Conservation (phyloP, 257 asterid genomes). For the Scutellaria minor region DNA sequence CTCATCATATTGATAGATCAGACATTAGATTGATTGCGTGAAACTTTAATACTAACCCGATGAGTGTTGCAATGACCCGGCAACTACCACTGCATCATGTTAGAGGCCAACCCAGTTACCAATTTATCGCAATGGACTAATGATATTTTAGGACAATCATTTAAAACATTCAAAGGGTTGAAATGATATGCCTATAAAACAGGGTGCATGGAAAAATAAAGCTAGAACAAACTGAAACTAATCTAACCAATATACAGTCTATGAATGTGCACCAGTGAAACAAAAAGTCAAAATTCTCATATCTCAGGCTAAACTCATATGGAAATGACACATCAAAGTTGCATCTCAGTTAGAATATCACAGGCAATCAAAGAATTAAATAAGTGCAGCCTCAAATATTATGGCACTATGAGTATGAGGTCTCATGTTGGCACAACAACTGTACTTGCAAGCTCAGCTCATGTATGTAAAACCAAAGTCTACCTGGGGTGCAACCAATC, state of each 20-base stretch:
- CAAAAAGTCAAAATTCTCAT: not conserved
- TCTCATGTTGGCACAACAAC: conserved; percentile 10
- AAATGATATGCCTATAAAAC: conserved; percentile 9
- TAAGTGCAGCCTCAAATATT: not conserved
- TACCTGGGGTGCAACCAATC: conserved; percentile 93
- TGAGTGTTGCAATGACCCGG: conserved; percentile 2
- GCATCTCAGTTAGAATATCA: conserved; percentile 14
- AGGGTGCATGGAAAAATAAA: not conserved
- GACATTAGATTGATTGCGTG: not conserved
- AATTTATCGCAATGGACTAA: not conserved
- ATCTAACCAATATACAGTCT: not conserved
- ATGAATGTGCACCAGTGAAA: not conserved
- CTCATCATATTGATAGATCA: not conserved
- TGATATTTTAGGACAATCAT: not conserved
- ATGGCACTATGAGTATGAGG: not conserved
- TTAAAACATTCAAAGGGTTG: not conserved
- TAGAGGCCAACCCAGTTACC: not conserved
- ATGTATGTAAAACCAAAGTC: conserved; percentile 20
- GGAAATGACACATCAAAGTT: conserved; percentile 15
- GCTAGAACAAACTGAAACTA: not conserved
- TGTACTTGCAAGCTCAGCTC: not conserved
- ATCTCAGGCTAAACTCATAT: not conserved
- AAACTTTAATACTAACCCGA: conserved; percentile 1
- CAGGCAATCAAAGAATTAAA: conserved; percentile 10
- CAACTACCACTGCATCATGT: not conserved